Evolutionary conservation across 2,329 filamentous ascomycete species (phyloP), one percentile per base, ranked within the genome.

Genomic region (Phyllosticta capitalensis): DNA sequence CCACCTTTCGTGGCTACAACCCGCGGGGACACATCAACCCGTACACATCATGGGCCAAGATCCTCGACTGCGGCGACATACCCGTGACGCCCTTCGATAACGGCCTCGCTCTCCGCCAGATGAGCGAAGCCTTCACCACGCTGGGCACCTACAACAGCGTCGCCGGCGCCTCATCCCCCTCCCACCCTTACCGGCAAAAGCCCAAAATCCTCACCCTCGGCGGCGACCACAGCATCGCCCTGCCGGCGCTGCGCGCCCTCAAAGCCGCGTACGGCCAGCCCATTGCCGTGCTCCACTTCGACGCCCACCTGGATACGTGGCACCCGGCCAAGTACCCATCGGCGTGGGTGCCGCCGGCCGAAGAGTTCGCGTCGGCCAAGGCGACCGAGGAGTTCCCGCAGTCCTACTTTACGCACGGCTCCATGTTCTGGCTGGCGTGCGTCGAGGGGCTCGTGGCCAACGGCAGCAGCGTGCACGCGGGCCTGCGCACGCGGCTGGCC

Each of bases 21-120:
- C 83, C 88, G 1, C 85, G 90, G 21, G 90, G 90, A 1, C 81
- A 81, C 48, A 81, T 96, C 65, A 96, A 96, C 72, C 90, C 92
- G 0, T 96, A 94, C 75, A 77, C 78, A 49, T 87, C 82, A 58
- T 92, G 88, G 87, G 88, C 89, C 0, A 84, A 77, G 48, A 83
- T 96, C 61, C 78, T 92, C 55, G 92, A 96, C 77, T 96, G 92
- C 72, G 92, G 92, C 53, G 92, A 96, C 70, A 90, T 96, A 59
- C 90, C 92, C 26, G 80, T 95, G 64, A 89, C 87, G 0, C 91
- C 91, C 0, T 87, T 95, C 66, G 90, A 96, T 76, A 96, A 96
- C 71, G 83, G 79, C 1, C 78, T 95, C 17, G 92, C 92, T 0
- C 77, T 92, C 58, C 78, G 80, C 52, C 92, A 96, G 74, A 95